Evolutionary conservation across 257 asterid genomes (phyloP).

Genomic region (Scutellaria galericulata): DNA sequence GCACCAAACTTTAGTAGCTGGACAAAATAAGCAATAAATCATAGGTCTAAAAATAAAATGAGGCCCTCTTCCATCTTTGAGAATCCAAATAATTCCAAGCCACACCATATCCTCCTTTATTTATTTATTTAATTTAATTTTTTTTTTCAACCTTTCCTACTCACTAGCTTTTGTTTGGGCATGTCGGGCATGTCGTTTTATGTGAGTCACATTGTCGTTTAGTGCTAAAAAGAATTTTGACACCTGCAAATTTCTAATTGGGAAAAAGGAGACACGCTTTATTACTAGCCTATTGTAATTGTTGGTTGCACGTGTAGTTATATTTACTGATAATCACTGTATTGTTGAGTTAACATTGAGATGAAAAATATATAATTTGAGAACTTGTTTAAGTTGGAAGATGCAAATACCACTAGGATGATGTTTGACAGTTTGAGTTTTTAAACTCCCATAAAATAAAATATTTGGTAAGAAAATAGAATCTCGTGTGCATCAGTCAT

Average conservation of each 20-base stretch:
- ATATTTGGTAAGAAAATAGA: too few relatives aligned
- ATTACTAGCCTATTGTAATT: background rate
- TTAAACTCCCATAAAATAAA: too few relatives aligned
- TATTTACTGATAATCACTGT: too few relatives aligned
- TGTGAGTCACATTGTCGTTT: conserved; percentile 20
- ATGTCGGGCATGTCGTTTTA: conserved; percentile 26
- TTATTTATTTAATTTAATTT: background rate
- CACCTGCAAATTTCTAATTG: background rate
- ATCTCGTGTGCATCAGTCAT: too few relatives aligned
- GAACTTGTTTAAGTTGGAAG: too few relatives aligned
- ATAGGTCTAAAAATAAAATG: background rate
- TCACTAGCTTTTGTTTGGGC: background rate
- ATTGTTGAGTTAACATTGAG: too few relatives aligned
- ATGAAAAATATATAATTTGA: too few relatives aligned
- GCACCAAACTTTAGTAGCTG: conserved; percentile 22
- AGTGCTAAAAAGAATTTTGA: background rate
- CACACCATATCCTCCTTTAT: background rate
- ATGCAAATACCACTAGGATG: too few relatives aligned
- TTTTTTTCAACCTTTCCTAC: too few relatives aligned
- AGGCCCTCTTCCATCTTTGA: too few relatives aligned
- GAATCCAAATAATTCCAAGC: background rate
- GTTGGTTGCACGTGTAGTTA: too few relatives aligned
- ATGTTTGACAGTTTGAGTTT: too few relatives aligned
- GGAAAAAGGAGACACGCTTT: background rate
- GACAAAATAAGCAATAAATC: conserved; percentile 21